Evolutionary conservation across 139 green algal species (phyloP), one percentile per base, ranked within the genome.

Genomic region (Chlorella sp.): DNA sequence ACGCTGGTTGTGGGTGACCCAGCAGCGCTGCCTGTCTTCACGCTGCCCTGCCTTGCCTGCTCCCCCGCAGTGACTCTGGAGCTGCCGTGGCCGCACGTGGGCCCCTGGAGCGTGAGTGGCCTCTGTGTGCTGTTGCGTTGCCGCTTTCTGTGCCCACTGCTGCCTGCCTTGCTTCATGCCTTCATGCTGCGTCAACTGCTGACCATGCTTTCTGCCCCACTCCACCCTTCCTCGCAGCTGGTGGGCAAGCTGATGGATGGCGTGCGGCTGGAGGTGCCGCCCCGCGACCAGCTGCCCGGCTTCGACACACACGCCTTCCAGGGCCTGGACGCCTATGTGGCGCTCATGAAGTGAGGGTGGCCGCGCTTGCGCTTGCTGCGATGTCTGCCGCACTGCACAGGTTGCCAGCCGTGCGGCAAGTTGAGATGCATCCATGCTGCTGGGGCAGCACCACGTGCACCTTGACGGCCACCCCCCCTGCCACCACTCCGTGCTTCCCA

Each of bases 321-420:
- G 2, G 34, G 76, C 41, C 36, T 92, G 47, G 70, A 83, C 28
- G 86, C 79, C 36, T 93, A 91, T 81, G 63, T 91, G 30, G 74
- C 85, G 71, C 87, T 96, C 28, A 95, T 96, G 92, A 60, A 90
- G 85, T 26, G 9, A 51, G 44, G n/a, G n/a, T n/a, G n/a, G n/a
- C n/a, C n/a, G n/a, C n/a, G n/a, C n/a, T n/a, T n/a, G n/a, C n/a
- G n/a, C n/a, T n/a, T n/a, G n/a, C n/a, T n/a, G n/a, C n/a, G n/a
- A n/a, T n/a, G n/a, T n/a, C n/a, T n/a, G n/a, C n/a, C n/a, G n/a
- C n/a, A n/a, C n/a, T n/a, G n/a, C n/a, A n/a, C n/a, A n/a, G n/a
- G n/a, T n/a, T n/a, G n/a, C n/a, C n/a, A n/a, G n/a, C n/a, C n/a
- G n/a, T n/a, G n/a, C n/a, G n/a, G n/a, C n/a, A n/a, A n/a, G n/a